Base-by-base conservation (phyloP, 2,329 filamentous ascomycete species). In the Peltaster fructicola region DNA sequence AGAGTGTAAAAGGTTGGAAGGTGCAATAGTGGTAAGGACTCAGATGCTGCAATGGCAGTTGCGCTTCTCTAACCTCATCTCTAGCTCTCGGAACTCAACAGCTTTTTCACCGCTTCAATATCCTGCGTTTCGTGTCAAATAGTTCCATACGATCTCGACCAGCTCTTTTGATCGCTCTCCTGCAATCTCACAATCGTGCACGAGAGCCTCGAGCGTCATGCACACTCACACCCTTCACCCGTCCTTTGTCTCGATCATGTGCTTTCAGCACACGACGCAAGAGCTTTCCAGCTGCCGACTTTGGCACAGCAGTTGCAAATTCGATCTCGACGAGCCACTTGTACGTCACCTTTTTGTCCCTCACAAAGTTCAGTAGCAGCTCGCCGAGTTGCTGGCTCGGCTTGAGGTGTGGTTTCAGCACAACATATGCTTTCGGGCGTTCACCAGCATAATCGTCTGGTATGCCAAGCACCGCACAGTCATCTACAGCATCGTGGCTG, bases 211-310 rank as follows among this genome's bases (percentile, higher is more conserved):
- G n/a, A n/a, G n/a, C 31, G 21, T 43, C 37, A 23, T 29, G 31
- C 1, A 43, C 38, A 10, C 23, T 13, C n/a, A 41, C 12, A 5
- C 39, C 40, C 19, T 24, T 39, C 17, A 21, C 21, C 21, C 40
- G 33, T 8, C 15, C 23, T 52, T 44, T 39, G 22, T 54, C 56
- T 34, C 47, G 39, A 24, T 66, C 56, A 30, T 43, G 48, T 33
- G 27, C 35, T 34, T 56, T 62, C 40, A 73, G 44, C 20, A 77
- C 38, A 14, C 73, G 56, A 20, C 73, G 55, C 40, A 80, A 47
- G 27, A 80, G 72, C 62, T 80, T 80, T 13, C 75, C 74, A 38
- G 68, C 75, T 1, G 72, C 61, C 41, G 66, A 75, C 59, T 80
- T 80, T 8, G 75, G 75, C 13, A 81, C 64, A 23, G 55, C 55